phyloP scores from a whole-genome alignment of 192 early-diverging fungal species.

The Umbelopsis ramanniana region DNA sequence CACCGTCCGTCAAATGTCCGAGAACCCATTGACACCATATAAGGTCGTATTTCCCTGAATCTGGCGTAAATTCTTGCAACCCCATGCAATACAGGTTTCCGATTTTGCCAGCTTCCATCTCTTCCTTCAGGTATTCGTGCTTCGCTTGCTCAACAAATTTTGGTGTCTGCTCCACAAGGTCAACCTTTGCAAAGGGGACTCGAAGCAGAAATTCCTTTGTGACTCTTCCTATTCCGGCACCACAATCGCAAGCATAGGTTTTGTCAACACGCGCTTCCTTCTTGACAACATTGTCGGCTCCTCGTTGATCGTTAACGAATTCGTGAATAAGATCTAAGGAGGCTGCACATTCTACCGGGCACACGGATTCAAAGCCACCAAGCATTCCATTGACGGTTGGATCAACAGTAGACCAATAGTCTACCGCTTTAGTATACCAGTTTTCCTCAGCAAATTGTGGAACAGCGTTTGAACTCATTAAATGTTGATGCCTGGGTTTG shows the following conservation, averaged over 20 bases:
- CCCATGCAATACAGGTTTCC: slow-evolving; percentile 74
- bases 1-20: slow-evolving; percentile 90
- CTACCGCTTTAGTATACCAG: slow-evolving; percentile 75
- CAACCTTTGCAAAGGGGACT: slow-evolving; percentile 78
- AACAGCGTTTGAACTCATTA: slow-evolving; percentile 4
- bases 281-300: slow-evolving; percentile 27
- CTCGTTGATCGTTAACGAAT: slow-evolving; percentile 49
- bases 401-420: slow-evolving; percentile 56
- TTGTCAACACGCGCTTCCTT: slow-evolving; percentile 23
- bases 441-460: slow-evolving; percentile 23
- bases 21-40: slow-evolving; percentile 99
- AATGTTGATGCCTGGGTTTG: background rate
- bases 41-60: slow-evolving; percentile 77
- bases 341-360: slow-evolving; percentile 71
- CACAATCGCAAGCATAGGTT: slow-evolving; percentile 75
- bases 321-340: slow-evolving; percentile 73
- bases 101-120: slow-evolving; percentile 60
- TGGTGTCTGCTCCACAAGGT: slow-evolving; percentile 87
- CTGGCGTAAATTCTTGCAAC: slow-evolving; percentile 81
- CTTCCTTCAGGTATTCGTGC: slow-evolving; percentile 58
- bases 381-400: slow-evolving; percentile 88
- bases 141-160: slow-evolving; percentile 80
- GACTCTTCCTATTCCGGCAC: slow-evolving; percentile 95
- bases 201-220: slow-evolving; percentile 82
- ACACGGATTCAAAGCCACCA: slow-evolving; percentile 81